phyloP scores from a whole-genome alignment of 2,329 filamentous ascomycete species.

The Berkeleyomyces rouxiae region DNA sequence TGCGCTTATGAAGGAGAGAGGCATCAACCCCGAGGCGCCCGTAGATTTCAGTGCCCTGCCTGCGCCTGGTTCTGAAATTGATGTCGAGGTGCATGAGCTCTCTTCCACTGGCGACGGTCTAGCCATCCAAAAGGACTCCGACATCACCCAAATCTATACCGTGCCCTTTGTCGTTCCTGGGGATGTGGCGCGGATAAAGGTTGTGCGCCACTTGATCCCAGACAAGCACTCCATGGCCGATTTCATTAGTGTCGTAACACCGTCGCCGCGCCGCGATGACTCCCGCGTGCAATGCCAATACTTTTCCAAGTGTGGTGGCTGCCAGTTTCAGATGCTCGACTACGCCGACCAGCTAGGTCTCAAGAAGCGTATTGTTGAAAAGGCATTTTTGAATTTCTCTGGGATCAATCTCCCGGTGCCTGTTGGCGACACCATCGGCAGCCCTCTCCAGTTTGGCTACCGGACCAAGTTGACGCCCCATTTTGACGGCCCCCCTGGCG shows the following conservation, averaged over 20 bases:
- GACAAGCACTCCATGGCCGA: conserved; percentile 63
- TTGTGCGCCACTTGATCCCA: conserved; percentile 51
- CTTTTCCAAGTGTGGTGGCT: conserved; percentile 75
- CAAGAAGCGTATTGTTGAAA: conserved; percentile 76
- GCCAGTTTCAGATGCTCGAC: conserved; percentile 93
- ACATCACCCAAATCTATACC: conserved; percentile 54
- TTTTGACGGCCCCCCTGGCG: conserved; percentile 61
- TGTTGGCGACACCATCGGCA: conserved; percentile 73
- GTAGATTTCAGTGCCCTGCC: conserved; percentile 31
- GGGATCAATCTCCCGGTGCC: conserved; percentile 53
- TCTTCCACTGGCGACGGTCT: conserved; percentile 89
- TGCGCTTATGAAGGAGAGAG: conserved; percentile 31
- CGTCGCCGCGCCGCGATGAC: conserved; percentile 63
- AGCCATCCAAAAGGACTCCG: conserved; percentile 38
- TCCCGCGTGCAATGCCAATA: conserved; percentile 65
- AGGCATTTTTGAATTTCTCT: conserved; percentile 84
- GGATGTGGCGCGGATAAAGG: conserved; percentile 62
- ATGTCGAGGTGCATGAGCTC: conserved; percentile 64
- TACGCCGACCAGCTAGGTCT: conserved; percentile 72
- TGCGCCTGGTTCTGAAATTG: conserved; percentile 54
- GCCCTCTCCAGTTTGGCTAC: conserved; percentile 82
- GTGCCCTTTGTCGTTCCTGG: conserved; percentile 81
- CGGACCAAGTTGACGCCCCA: conserved; percentile 94
- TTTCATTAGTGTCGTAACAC: conserved; percentile 58
- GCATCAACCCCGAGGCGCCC: conserved; percentile 17